Conservation (phyloP, 129 eudicot genomes). For the Helichrysum umbraculigerum region DNA sequence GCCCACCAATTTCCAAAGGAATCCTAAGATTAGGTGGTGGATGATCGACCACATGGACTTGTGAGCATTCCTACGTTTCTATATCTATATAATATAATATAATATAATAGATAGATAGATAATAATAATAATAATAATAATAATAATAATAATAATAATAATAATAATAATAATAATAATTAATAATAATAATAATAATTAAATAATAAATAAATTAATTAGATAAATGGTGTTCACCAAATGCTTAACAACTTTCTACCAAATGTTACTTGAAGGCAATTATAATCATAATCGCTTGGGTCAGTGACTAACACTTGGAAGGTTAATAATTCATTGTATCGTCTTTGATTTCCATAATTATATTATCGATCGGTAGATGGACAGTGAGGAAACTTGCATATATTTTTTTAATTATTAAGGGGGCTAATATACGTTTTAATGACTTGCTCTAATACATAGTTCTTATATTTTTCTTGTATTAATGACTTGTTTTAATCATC, state of each 20-base stretch:
- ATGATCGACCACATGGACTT: conserved; percentile 37
- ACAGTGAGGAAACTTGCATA: no score
- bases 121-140: no score
- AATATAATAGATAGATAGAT: no score
- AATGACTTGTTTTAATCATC: no score
- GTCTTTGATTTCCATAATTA: not conserved
- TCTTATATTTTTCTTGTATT: no score
- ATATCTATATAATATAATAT: not conserved
- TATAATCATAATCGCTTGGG: conserved; percentile 25
- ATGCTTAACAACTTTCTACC: conserved; percentile 32
- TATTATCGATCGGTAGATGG: not conserved
- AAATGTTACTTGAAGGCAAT: conserved; percentile 26
- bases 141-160: no score
- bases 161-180: no score
- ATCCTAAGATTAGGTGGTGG: conserved; percentile 35
- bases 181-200: no score
- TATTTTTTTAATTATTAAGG: no score
- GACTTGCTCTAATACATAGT: no score
- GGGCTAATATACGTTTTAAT: no score
- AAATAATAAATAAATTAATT: not conserved
- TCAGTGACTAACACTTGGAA: conserved; percentile 8
- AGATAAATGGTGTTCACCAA: conserved; percentile 33
- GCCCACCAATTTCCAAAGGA: conserved; percentile 36
- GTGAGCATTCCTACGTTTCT: conserved; percentile 3
- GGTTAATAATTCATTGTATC: not conserved